Evolutionary conservation across 148 eudicot genomes (phyloP).

Genomic region (Heliosperma pusillum): DNA sequence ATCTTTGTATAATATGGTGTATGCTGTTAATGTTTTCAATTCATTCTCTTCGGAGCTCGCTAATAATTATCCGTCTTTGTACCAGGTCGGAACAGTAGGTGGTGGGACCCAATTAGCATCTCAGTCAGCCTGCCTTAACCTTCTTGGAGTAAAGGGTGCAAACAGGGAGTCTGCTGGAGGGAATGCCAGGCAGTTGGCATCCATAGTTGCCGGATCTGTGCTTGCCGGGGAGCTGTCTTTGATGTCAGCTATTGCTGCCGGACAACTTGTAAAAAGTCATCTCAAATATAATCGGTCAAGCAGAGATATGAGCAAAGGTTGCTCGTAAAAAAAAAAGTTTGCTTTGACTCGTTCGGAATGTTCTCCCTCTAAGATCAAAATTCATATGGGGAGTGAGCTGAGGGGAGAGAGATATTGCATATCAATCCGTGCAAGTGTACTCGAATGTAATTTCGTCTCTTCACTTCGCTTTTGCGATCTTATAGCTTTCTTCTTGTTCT

Average conservation of each 20-base stretch:
- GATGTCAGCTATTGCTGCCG: constrained; percentile 67
- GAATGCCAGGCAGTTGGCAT: constrained; percentile 52
- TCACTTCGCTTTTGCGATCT: too few relatives aligned
- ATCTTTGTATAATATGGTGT: too few relatives aligned
- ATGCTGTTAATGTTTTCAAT: neutral
- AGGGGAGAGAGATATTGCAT: too few relatives aligned
- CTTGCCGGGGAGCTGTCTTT: constrained; percentile 72
- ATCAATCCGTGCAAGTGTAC: too few relatives aligned
- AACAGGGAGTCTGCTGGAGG: constrained; percentile 56
- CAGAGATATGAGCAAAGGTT: constrained; percentile 35
- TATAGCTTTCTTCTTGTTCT: too few relatives aligned
- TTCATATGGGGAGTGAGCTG: too few relatives aligned
- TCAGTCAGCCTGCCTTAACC: constrained; percentile 66
- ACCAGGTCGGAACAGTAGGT: constrained; percentile 68
- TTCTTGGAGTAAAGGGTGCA: constrained; percentile 70
- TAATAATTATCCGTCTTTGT: neutral
- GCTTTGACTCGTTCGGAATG: constrained; percentile 9
- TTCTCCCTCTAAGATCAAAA: neutral
- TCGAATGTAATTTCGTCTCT: too few relatives aligned
- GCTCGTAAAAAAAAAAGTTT: constrained; percentile 15
- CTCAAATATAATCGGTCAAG: constrained; percentile 71
- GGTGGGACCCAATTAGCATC: constrained; percentile 73
- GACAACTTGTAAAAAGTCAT: constrained; percentile 70
- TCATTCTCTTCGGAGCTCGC: neutral
- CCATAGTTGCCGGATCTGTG: constrained; percentile 62